phyloP scores from a whole-genome alignment of 2,329 filamentous ascomycete genomes.

The Stachybotrys echinatus region DNA sequence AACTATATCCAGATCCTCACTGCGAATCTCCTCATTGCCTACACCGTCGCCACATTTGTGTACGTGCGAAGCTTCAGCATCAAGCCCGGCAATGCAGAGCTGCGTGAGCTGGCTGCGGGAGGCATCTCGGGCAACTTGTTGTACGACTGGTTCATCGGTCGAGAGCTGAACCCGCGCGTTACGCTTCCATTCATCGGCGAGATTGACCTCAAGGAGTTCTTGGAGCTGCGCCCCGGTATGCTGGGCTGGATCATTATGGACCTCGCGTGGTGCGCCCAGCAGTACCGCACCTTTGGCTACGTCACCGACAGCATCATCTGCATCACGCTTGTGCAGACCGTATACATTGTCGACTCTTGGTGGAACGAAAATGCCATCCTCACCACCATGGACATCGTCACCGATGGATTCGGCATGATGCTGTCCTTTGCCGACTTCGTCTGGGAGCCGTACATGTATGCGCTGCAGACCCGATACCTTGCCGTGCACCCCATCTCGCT shows the following conservation, averaged over 20 bases:
- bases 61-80: slow-evolving; percentile 81
- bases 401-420: slow-evolving; percentile 94
- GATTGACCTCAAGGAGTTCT: slow-evolving; percentile 85
- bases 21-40: slow-evolving; percentile 73
- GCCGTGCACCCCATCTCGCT: slow-evolving; percentile 77
- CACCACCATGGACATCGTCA: slow-evolving; percentile 91
- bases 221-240: slow-evolving; percentile 87
- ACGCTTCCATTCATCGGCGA: slow-evolving; percentile 74
- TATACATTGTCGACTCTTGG: slow-evolving; percentile 81
- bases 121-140: slow-evolving; percentile 79
- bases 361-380: slow-evolving; percentile 86
- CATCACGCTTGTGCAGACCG: slow-evolving; percentile 67
- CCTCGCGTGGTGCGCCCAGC: slow-evolving; percentile 77
- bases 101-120: slow-evolving; percentile 75
- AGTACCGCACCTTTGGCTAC: slow-evolving; percentile 79
- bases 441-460: slow-evolving; percentile 91
- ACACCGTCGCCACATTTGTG: slow-evolving; percentile 67
- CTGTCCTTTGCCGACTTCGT: slow-evolving; percentile 85
- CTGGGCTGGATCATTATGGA: slow-evolving; percentile 85
- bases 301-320: slow-evolving; percentile 83
- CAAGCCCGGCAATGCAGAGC: slow-evolving; percentile 64
- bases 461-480: slow-evolving; percentile 78
- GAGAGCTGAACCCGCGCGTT: slow-evolving; percentile 87
- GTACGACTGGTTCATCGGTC: slow-evolving; percentile 96
- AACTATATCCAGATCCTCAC: slow-evolving; percentile 86